Evolutionary conservation across 2,329 filamentous ascomycete species (phyloP).

Genomic region (Penicillium frequentans): DNA sequence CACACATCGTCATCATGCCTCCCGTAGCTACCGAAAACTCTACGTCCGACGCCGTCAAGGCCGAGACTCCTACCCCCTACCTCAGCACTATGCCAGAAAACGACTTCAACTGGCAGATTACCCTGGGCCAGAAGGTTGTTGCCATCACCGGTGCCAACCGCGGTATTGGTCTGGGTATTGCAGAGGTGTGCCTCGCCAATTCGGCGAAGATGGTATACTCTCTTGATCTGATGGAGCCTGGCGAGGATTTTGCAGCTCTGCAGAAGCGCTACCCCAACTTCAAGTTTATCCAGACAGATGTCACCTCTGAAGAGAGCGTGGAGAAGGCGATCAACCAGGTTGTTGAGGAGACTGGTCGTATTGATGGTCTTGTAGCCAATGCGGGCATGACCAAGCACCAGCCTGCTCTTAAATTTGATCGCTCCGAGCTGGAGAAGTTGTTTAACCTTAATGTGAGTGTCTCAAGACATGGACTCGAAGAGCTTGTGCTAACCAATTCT

Average conservation of each 20-base stretch:
- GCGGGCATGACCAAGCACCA: constrained; percentile 50
- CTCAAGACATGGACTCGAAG: no score
- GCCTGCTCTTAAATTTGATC: constrained; percentile 46
- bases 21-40: constrained; percentile 12
- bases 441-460: constrained; percentile 46
- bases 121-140: constrained; percentile 42
- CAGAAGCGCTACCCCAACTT: constrained; percentile 46
- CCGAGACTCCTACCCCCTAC: constrained; percentile 25
- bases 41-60: constrained; percentile 16
- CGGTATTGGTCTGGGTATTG: constrained; percentile 47
- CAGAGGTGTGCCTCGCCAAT: constrained; percentile 50
- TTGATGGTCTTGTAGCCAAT: constrained; percentile 46
- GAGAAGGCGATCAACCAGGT: constrained; percentile 44
- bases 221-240: constrained; percentile 41
- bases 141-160: constrained; percentile 32
- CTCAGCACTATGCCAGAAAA: constrained; percentile 44
- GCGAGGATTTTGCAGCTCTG: constrained; percentile 35
- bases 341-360: constrained; percentile 38
- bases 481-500: not conserved
- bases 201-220: constrained; percentile 42
- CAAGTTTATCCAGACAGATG: constrained; percentile 49
- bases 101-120: constrained; percentile 49
- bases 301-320: constrained; percentile 45
- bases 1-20: constrained; percentile 8
- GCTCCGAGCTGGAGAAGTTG: constrained; percentile 41